Percentiles rank a stretch among this genome's conserved stretches.
Evolutionary conservation across 331 rosid genomes (phyloP).

Genomic region (Acacia concinna): DNA sequence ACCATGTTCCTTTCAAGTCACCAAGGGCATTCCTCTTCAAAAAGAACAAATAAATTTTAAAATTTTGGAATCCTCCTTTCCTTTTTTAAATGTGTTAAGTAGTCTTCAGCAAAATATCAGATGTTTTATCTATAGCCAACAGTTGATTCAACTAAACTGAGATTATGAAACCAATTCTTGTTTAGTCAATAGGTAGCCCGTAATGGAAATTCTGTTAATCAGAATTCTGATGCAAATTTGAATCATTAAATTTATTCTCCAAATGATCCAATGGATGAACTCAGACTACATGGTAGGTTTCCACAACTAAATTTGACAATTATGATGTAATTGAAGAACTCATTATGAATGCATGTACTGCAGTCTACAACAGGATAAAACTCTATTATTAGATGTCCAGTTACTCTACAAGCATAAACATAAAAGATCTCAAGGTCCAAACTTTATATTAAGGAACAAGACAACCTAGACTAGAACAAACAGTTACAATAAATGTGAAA

Average conservation of each 20-base stretch:
- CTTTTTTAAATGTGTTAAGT: neutral
- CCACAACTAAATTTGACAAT: conserved; percentile 5
- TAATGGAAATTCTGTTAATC: neutral
- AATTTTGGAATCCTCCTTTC: neutral
- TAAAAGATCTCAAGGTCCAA: conserved; percentile 4
- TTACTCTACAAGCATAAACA: conserved; percentile 17
- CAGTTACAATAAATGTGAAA: conserved; percentile 20
- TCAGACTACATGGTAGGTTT: neutral
- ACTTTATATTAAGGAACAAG: conserved; percentile 20
- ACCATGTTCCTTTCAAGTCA: neutral
- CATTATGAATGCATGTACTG: neutral
- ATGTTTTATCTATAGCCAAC: neutral
- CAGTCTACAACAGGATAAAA: neutral
- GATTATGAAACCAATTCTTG: neutral
- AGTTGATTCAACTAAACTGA: neutral
- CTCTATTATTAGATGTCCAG: neutral
- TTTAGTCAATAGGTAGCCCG: neutral
- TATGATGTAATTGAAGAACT: neutral
- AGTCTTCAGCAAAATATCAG: neutral
- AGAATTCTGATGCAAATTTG: neutral
- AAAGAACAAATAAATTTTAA: neutral
- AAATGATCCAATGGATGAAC: neutral
- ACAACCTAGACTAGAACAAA: conserved; percentile 3
- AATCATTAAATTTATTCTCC: neutral
- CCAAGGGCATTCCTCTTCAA: neutral